These are phyloP conservation scores for Daldinia childiae DNA, from an alignment of 495 filamentous ascomycete species.

Conservation along the genomic window DNA sequence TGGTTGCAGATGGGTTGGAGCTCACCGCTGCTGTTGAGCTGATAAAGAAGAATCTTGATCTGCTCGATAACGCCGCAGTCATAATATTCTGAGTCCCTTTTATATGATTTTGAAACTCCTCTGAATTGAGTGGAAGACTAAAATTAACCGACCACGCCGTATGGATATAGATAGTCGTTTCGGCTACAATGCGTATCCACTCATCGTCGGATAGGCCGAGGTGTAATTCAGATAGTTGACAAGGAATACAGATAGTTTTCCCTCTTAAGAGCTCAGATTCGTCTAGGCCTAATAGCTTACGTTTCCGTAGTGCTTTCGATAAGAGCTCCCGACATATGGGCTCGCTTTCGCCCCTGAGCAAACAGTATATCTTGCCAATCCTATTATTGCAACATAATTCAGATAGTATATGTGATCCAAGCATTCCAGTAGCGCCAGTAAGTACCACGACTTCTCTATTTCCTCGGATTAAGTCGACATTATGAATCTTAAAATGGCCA, in stretches of 20 bases:
- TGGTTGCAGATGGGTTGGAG: slow-evolving; percentile 37
- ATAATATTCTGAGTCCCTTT: slow-evolving; percentile 62
- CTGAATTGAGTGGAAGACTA: slow-evolving; percentile 60
- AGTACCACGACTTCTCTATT: slow-evolving; percentile 52
- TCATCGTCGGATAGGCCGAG: slow-evolving; percentile 54
- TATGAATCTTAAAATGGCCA: neutral
- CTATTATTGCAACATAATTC: slow-evolving; percentile 53
- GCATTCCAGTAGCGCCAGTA: slow-evolving; percentile 67
- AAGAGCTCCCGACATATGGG: slow-evolving; percentile 53
- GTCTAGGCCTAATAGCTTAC: slow-evolving; percentile 11
- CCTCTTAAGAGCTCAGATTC: neutral
- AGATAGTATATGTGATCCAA: slow-evolving; percentile 64
- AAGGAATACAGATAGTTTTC: slow-evolving; percentile 42
- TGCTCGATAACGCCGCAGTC: slow-evolving; percentile 58
- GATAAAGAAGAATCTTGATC: slow-evolving; percentile 61
- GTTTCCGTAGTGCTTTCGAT: slow-evolving; percentile 54
- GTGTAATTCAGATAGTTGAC: slow-evolving; percentile 47
- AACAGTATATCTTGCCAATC: slow-evolving; percentile 61
- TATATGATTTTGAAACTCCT: slow-evolving; percentile 62
- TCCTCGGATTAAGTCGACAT: slow-evolving; percentile 30
- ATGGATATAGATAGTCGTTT: slow-evolving; percentile 64
- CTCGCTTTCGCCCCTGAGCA: slow-evolving; percentile 55
- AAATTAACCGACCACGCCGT: slow-evolving; percentile 77
- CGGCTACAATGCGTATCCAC: slow-evolving; percentile 48
- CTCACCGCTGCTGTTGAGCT: slow-evolving; percentile 59